phyloP scores from a whole-genome alignment of 148 eudicot genomes.

The Fallopia convolvulus region DNA sequence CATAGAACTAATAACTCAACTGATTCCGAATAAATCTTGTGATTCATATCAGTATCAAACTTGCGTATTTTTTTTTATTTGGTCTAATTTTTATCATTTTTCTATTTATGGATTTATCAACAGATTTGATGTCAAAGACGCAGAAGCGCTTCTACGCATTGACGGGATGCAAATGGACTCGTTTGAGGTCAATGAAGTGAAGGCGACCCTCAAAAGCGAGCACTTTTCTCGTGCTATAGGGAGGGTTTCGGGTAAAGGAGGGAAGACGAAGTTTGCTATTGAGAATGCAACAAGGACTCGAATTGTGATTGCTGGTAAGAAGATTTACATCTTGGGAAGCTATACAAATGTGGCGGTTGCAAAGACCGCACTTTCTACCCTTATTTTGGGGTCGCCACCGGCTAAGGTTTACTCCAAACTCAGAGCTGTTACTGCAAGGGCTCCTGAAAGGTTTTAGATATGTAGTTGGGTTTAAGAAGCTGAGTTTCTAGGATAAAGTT shows the following conservation, averaged over 20 bases:
- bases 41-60: no score
- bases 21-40: no score
- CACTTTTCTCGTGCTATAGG: conserved; percentile 84
- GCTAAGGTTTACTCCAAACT: conserved; percentile 84
- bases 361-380: conserved; percentile 60
- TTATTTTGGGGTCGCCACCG: conserved; percentile 78
- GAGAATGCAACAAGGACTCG: conserved; percentile 77
- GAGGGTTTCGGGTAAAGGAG: conserved; percentile 81
- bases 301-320: conserved; percentile 68
- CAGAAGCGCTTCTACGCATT: conserved; percentile 48
- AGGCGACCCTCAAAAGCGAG: conserved; percentile 56
- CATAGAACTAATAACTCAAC: no score
- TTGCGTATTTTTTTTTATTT: no score
- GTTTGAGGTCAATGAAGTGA: conserved; percentile 78
- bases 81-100: no score
- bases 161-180: conserved; percentile 68
- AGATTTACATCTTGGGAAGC: conserved; percentile 71
- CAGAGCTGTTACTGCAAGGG: conserved; percentile 61
- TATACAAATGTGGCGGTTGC: conserved; percentile 58
- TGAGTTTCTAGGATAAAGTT: no score
- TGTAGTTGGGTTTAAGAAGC: no score
- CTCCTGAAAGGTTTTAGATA: conserved; percentile 54
- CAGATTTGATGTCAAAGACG: conserved; percentile 51
- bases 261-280: conserved; percentile 72
- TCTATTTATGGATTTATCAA: no score